phyloP scores from a whole-genome alignment of 225 moss, liverwort and hornwort genomes.

The Straminergon stramineum region DNA sequence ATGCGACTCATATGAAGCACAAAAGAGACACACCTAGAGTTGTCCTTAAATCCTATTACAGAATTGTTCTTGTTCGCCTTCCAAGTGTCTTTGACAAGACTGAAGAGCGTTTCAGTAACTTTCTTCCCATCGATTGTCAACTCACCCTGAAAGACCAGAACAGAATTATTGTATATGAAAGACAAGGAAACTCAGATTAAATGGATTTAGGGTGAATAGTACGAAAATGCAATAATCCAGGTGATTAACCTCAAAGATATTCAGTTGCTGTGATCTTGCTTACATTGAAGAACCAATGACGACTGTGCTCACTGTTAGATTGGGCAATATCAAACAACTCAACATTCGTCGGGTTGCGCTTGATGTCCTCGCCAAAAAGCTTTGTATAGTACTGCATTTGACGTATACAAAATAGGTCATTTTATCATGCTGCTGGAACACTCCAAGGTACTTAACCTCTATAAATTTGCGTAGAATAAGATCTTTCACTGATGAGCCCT shows the following conservation, averaged over 20 bases:
- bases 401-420: neutral
- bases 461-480: neutral
- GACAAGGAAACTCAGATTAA: neutral
- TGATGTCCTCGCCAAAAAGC: conserved; percentile 69
- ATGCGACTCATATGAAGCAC: neutral
- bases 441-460: neutral
- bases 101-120: conserved; percentile 56
- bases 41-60: conserved; percentile 91
- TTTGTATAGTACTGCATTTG: conserved; percentile 76
- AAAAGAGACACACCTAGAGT: conserved; percentile 59
- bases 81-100: conserved; percentile 91
- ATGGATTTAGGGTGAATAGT: neutral
- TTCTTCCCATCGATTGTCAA: conserved; percentile 73
- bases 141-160: conserved; percentile 42
- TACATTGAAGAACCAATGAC: conserved; percentile 99
- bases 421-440: neutral
- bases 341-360: conserved; percentile 93
- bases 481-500: neutral
- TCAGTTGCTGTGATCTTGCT: neutral
- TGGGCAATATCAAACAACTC: conserved; percentile 98
- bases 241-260: neutral
- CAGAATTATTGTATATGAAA: neutral
- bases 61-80: conserved; percentile 79
- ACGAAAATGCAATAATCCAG: neutral
- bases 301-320: conserved; percentile 97